phyloP scores from a whole-genome alignment of 2,329 filamentous ascomycete genomes.

The Alternaria postmessia region DNA sequence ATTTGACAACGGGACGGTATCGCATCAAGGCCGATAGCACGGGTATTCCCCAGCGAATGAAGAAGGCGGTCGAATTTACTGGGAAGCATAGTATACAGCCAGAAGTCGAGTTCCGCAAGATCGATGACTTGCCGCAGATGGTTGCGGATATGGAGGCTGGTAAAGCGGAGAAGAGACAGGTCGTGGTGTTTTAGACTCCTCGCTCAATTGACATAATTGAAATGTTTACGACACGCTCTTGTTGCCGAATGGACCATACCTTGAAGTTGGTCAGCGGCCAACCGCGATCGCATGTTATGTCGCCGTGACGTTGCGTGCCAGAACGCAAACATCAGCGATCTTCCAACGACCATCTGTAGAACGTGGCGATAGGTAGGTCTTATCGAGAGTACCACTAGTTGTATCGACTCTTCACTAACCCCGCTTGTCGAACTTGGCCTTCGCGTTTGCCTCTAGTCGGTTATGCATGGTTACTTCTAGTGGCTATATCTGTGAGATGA shows the following conservation, averaged over 20 bases:
- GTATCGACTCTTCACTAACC: neutral
- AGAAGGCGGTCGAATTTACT: constrained; percentile 56
- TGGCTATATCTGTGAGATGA: neutral
- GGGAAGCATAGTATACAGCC: constrained; percentile 54
- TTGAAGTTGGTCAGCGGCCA: rapidly evolving
- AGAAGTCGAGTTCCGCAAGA: constrained; percentile 50
- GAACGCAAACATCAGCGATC: neutral
- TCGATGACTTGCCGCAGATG: constrained; percentile 53
- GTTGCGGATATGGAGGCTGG: constrained; percentile 51
- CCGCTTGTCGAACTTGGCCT: neutral
- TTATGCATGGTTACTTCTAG: neutral
- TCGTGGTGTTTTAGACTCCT: constrained; percentile 44
- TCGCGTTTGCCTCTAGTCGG: neutral
- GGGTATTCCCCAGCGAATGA: constrained; percentile 54
- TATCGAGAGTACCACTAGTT: neutral
- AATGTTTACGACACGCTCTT: rapidly evolving
- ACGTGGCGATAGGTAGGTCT: neutral
- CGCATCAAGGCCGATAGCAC: constrained; percentile 55
- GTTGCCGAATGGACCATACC: neutral
- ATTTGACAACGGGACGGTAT: constrained; percentile 53
- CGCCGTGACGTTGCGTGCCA: neutral
- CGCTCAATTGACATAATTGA: no score
- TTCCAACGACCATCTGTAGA: neutral
- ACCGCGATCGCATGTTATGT: neutral
- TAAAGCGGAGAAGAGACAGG: constrained; percentile 49